Evolutionary conservation across 345 rosid genomes (phyloP).

Genomic region (Viola odorata): DNA sequence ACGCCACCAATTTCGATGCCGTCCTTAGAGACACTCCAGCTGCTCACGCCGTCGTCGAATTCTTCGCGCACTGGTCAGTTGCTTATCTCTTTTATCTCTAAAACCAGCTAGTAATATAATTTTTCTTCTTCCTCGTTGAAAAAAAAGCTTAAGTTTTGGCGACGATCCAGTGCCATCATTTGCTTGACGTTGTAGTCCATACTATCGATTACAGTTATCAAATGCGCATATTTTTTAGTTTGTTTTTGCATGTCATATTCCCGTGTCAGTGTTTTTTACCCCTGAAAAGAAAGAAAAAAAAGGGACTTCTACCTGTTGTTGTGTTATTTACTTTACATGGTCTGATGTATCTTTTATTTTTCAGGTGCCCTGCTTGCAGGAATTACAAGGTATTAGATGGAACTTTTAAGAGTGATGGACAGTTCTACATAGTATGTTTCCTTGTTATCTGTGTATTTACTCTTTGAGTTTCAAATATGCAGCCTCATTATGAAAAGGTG

Average conservation of each 20-base stretch:
- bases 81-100: constrained; percentile 14
- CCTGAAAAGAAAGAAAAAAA: no score
- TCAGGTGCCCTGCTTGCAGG: constrained; percentile 99
- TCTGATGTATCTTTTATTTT: constrained; percentile 5
- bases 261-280: no score
- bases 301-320: no score
- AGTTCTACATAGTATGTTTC: constrained; percentile 7
- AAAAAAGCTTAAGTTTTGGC: no score
- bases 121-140: no score
- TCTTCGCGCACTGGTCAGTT: constrained; percentile 83
- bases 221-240: no score
- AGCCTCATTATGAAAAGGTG: constrained; percentile 94
- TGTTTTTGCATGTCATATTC: no score
- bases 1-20: constrained; percentile 57
- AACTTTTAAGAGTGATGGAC: constrained; percentile 3
- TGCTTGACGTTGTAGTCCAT: no score
- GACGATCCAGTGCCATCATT: no score
- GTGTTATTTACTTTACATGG: no score
- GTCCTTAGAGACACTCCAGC: constrained; percentile 67
- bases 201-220: no score
- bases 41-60: constrained; percentile 71
- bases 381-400: constrained; percentile 71
- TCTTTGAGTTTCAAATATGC: constrained; percentile 31
- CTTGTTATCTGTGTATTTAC: constrained; percentile 9
- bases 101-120: not conserved